Percentiles rank a stretch among this genome's conserved stretches.
Evolutionary conservation across 2,329 filamentous ascomycete species (phyloP).

Genomic region (Incumbomyces lentus): DNA sequence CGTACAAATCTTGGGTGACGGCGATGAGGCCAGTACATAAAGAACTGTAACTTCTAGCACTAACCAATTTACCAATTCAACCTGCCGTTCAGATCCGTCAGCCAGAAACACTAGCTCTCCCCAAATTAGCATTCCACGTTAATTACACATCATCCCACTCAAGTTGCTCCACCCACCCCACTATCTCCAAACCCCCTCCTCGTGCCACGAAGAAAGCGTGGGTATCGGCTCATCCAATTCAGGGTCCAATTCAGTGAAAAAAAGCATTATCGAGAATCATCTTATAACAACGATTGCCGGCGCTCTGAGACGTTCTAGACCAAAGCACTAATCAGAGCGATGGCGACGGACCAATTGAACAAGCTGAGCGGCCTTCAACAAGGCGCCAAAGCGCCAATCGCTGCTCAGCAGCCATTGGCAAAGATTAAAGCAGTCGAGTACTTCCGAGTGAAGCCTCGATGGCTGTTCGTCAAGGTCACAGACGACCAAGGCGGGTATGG

Average conservation of each 20-base stretch:
- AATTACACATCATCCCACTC: too few species aligned
- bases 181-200: too few species aligned
- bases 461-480: constrained; percentile 68
- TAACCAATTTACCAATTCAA: too few species aligned
- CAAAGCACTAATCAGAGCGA: neutral
- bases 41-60: too few species aligned
- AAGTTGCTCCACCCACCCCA: too few species aligned
- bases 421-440: constrained; percentile 57
- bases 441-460: constrained; percentile 63
- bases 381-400: constrained; percentile 5
- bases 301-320: neutral
- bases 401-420: constrained; percentile 3
- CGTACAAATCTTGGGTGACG: constrained; percentile 34
- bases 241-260: too few species aligned
- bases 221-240: too few species aligned
- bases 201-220: too few species aligned
- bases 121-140: too few species aligned
- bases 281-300: neutral
- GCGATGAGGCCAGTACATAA: neutral
- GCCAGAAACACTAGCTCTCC: too few species aligned
- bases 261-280: too few species aligned
- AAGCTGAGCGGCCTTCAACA: constrained; percentile 9
- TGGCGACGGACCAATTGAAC: constrained; percentile 16
- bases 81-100: too few species aligned
- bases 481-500: constrained; percentile 55